Evolutionary conservation across 2,329 filamentous ascomycete genomes (phyloP), one percentile per base, ranked within the genome.

Genomic region (Cercospora zeae-maydis): DNA sequence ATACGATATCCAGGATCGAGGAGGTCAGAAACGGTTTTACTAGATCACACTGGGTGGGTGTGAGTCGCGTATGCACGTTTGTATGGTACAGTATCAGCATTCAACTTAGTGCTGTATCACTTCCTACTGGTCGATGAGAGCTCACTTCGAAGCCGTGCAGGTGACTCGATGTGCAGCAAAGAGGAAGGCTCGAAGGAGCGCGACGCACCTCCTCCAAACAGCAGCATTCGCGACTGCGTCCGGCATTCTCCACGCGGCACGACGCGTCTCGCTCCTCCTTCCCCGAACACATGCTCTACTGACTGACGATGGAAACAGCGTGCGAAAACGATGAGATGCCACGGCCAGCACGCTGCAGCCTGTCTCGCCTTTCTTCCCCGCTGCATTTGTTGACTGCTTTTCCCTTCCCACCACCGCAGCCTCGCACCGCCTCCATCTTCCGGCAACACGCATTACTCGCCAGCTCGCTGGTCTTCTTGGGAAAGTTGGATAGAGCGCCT

Each of bases 401-500:
- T 57, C 47, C 51, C 49, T 53, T 55, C 49, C 49, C 47, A 55
- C 53, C 39, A 56, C 62, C 36, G 55, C 57, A 54, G 56, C 56
- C 47, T 63, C 53, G 54, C 37, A 31, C 62, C 61, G 57, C 49
- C 53, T 52, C 52, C 63, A 65, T 64, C 63, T 58, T 58, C 58
- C 65, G 60, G 56, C 66, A 65, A 57, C 58, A 49, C 51, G 59
- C 66, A 63, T 68, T 69, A 55, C 62, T 65, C 69, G 58, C 65
- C 61, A 67, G 63, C 47, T 59, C 61, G 58, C 63, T 67, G 66
- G 66, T 65, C 59, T 64, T 63, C 61, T 63, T 68, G 63, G 63
- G 64, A 65, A 63, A 34, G 58, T 74, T 74, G 72, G 72, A 74
- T 73, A 74, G 59, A 66, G 58, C 61, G 39, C 66, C 68, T 68